A percentile compares a stretch with the other conserved stretches of the same genome.
Evolutionary conservation across 2,329 filamentous ascomycete genomes (phyloP).

Genomic region (Claviceps sp.): DNA sequence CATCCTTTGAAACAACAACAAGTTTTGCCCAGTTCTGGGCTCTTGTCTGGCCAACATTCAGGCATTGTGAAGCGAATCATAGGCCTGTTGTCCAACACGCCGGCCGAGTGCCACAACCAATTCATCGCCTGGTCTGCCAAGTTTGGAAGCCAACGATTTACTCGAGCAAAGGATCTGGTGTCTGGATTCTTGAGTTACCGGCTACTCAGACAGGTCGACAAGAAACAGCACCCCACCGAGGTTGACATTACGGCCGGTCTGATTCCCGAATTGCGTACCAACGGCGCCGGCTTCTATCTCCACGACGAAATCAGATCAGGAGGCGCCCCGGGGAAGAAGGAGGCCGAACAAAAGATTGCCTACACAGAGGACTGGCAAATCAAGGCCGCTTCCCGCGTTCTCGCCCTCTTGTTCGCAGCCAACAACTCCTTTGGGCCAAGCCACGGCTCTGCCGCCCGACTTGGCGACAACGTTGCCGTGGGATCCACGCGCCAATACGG

Average conservation of each 20-base stretch:
- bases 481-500: constrained; percentile 12
- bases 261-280: constrained; percentile 57
- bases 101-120: constrained; percentile 62
- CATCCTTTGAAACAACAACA: neutral
- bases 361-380: constrained; percentile 88
- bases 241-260: constrained; percentile 52
- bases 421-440: constrained; percentile 45
- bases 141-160: constrained; percentile 53
- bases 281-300: constrained; percentile 44
- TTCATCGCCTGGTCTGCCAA: constrained; percentile 68
- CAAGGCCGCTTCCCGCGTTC: constrained; percentile 63
- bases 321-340: constrained; percentile 36
- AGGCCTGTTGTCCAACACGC: constrained; percentile 64
- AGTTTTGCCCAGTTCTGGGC: constrained; percentile 22
- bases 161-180: constrained; percentile 62
- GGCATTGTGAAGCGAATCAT: constrained; percentile 76
- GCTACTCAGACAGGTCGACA: constrained; percentile 56
- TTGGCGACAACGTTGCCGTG: constrained; percentile 8
- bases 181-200: constrained; percentile 72
- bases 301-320: constrained; percentile 59
- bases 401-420: constrained; percentile 69
- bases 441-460: constrained; percentile 15
- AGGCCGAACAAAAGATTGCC: constrained; percentile 40
- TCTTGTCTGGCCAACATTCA: constrained; percentile 54
- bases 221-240: constrained; percentile 40